Percentiles rank a stretch among this genome's conserved stretches.
phyloP scores from a whole-genome alignment of 225 moss, liverwort and hornwort genomes.

The Ulota crispa region DNA sequence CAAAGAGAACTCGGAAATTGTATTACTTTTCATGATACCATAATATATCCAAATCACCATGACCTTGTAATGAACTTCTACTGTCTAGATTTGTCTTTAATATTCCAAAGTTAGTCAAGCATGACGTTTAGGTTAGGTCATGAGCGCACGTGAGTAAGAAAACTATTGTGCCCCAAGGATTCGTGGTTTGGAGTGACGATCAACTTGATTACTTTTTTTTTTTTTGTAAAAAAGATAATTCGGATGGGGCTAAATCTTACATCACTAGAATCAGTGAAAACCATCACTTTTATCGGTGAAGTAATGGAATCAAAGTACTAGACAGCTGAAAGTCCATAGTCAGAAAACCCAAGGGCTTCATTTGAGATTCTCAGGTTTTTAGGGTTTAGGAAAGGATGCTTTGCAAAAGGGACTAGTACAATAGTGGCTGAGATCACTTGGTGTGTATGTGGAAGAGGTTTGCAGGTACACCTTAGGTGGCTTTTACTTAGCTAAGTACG shows the following conservation, averaged over 20 bases:
- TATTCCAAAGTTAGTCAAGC: background rate
- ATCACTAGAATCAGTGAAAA: background rate
- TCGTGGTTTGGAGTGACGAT: background rate
- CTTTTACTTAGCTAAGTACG: constrained; percentile 82
- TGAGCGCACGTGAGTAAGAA: background rate
- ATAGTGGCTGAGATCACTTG: constrained; percentile 25
- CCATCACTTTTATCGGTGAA: background rate
- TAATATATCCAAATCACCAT: too few relatives aligned
- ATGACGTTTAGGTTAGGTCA: background rate
- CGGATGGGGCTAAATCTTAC: background rate
- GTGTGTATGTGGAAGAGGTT: constrained; percentile 40
- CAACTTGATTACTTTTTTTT: background rate
- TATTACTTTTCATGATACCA: too few relatives aligned
- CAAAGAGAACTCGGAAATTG: too few relatives aligned
- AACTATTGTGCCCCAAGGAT: background rate
- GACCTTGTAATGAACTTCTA: too few relatives aligned
- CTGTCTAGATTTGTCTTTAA: too few relatives aligned
- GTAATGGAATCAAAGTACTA: background rate
- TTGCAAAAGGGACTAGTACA: background rate
- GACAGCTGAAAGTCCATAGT: background rate
- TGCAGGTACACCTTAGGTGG: constrained; percentile 84
- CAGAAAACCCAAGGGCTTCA: background rate
- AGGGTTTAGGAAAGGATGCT: background rate
- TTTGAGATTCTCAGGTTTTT: background rate
- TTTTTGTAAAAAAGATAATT: background rate